These are phyloP conservation scores for Stagonosporopsis cucurbitacearum DNA, from an alignment of 2,329 filamentous ascomycete species.

Conservation along the genomic window DNA sequence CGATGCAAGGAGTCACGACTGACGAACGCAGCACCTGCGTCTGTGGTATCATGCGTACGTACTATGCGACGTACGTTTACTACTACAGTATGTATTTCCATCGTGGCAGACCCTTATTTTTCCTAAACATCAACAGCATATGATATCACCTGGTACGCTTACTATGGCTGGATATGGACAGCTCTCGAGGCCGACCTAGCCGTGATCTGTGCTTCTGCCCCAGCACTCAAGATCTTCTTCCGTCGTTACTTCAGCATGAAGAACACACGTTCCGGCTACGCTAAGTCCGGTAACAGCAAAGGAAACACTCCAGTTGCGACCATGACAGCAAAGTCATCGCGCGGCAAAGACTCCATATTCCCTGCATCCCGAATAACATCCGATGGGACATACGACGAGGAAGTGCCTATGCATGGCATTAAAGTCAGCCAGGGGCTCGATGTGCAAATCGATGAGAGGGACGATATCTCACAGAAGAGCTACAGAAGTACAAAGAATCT, in stretches of 20 bases:
- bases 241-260: slow-evolving; percentile 46
- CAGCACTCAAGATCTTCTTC: slow-evolving; percentile 54
- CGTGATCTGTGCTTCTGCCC: slow-evolving; percentile 52
- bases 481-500: slow-evolving; percentile 28
- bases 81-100: slow-evolving; percentile 32
- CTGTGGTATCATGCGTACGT: slow-evolving; percentile 47
- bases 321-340: slow-evolving; percentile 2
- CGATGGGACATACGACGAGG: slow-evolving; percentile 9
- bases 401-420: slow-evolving; percentile 29
- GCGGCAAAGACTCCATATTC: slow-evolving; percentile 5
- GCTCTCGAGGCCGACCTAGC: slow-evolving; percentile 51
- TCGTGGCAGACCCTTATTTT: not conserved
- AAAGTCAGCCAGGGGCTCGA: slow-evolving; percentile 31
- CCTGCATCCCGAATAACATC: slow-evolving; percentile 16
- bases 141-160: slow-evolving; percentile 51
- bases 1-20: not conserved
- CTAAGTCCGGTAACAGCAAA: slow-evolving; percentile 5
- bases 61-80: slow-evolving; percentile 45
- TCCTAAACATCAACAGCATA: slow-evolving; percentile 28
- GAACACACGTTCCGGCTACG: slow-evolving; percentile 17
- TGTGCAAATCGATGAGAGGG: slow-evolving; percentile 29
- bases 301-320: slow-evolving; percentile 2
- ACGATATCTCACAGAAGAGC: slow-evolving; percentile 27
- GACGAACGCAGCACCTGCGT: slow-evolving; percentile 36
- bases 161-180: slow-evolving; percentile 51